phyloP scores from a whole-genome alignment of 345 rosid genomes.

The Crucihimalaya himalaica region DNA sequence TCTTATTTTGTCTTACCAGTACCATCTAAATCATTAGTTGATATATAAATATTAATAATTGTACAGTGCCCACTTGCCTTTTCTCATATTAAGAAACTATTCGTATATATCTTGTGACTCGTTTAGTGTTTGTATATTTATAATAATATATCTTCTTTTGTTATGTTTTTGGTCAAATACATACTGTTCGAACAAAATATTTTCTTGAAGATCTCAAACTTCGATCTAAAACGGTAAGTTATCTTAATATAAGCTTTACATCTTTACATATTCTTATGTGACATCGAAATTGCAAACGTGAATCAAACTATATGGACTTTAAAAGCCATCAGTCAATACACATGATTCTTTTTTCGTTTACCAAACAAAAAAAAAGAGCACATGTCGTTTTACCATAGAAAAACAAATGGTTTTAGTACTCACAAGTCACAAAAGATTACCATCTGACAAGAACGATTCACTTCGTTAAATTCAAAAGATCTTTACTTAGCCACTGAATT shows the following conservation, averaged over 20 bases:
- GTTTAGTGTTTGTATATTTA: neutral
- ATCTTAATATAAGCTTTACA: neutral
- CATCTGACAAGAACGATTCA: conserved; percentile 4
- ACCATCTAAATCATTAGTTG: conserved; percentile 16
- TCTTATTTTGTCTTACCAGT: neutral
- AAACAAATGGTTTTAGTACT: neutral
- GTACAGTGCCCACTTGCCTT: neutral
- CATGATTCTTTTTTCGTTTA: neutral
- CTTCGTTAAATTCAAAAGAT: conserved; percentile 16
- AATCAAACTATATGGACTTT: neutral
- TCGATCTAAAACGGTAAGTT: conserved; percentile 17
- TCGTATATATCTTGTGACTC: neutral
- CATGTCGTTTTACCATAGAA: neutral
- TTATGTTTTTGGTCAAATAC: neutral
- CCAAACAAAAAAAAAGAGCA: no score
- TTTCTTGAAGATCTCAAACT: neutral
- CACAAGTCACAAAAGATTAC: neutral
- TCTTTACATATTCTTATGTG: neutral
- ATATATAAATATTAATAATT: neutral
- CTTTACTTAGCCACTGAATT: neutral
- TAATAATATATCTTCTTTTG: neutral
- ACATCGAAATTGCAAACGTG: neutral
- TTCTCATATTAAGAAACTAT: conserved; percentile 6
- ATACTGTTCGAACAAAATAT: neutral
- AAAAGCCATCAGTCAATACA: neutral